phyloP scores from a whole-genome alignment of 2,329 filamentous ascomycete species.

The Epichloe coenophiala region DNA sequence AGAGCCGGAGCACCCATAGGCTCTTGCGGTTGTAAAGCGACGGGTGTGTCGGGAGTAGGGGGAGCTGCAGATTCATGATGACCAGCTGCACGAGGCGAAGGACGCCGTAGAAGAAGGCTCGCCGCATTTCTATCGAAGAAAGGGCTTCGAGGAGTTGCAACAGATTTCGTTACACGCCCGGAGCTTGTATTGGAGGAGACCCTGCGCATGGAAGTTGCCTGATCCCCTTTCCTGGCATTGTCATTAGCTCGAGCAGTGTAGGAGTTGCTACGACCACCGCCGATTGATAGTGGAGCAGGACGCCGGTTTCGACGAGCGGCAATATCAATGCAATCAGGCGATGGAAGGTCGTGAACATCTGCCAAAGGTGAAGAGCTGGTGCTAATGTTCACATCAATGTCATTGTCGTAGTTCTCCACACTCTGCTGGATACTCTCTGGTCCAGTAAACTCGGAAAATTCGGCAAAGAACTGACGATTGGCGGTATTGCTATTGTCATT shows the following conservation, averaged over 20 bases:
- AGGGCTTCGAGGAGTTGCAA: slow-evolving; percentile 21
- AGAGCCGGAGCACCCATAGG: slow-evolving; percentile 25
- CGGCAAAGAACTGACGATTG: slow-evolving; percentile 2
- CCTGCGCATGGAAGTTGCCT: slow-evolving; percentile 36
- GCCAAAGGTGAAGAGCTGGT: slow-evolving; percentile 4
- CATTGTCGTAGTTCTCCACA: slow-evolving; percentile 1
- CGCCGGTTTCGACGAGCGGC: slow-evolving; percentile 36
- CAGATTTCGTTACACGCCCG: slow-evolving; percentile 20
- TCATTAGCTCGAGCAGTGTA: slow-evolving; percentile 36
- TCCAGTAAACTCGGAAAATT: slow-evolving; percentile 2
- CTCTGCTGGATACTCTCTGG: not conserved
- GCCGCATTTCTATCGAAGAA: slow-evolving; percentile 33
- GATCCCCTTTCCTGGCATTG: slow-evolving; percentile 29
- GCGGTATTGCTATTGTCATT: slow-evolving; percentile 3
- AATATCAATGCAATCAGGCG: slow-evolving; percentile 38
- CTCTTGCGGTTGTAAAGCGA: slow-evolving; percentile 24
- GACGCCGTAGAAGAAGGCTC: slow-evolving; percentile 27
- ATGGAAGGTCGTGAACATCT: slow-evolving; percentile 24
- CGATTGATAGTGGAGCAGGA: slow-evolving; percentile 31
- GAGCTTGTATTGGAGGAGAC: slow-evolving; percentile 37
- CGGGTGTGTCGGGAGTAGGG: slow-evolving; percentile 35
- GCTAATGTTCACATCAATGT: not conserved
- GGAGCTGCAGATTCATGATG: slow-evolving; percentile 30
- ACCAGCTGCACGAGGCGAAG: slow-evolving; percentile 26
- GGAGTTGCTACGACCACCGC: slow-evolving; percentile 28